Evolutionary conservation across 179 eudicot genomes (phyloP).

Genomic region (Silene noctiflora): DNA sequence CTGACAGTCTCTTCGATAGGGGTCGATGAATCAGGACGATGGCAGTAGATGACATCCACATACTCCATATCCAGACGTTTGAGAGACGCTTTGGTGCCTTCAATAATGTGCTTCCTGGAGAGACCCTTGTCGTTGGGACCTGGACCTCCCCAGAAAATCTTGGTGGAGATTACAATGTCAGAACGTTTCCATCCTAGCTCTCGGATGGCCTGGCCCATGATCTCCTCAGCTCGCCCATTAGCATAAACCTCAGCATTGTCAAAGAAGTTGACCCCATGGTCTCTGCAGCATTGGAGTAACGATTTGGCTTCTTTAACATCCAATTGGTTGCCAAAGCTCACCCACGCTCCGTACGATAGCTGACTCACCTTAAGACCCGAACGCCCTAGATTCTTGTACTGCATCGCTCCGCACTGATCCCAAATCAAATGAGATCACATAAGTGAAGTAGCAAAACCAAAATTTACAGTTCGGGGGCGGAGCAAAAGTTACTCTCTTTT

Average conservation of each 20-base stretch:
- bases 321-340: constrained; percentile 86
- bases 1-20: constrained; percentile 97
- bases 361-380: constrained; percentile 92
- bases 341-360: constrained; percentile 94
- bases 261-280: constrained; percentile 89
- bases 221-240: constrained; percentile 96
- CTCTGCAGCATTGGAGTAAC: constrained; percentile 72
- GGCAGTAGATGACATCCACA: constrained; percentile 79
- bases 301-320: constrained; percentile 84
- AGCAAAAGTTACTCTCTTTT: no score
- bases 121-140: constrained; percentile 94
- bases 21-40: constrained; percentile 66
- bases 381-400: constrained; percentile 82
- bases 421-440: not conserved
- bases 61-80: constrained; percentile 88
- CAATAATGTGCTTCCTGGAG: constrained; percentile 74
- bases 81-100: constrained; percentile 69
- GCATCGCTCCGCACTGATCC: constrained; percentile 38
- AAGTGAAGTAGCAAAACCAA: not conserved
- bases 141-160: constrained; percentile 95
- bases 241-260: constrained; percentile 98
- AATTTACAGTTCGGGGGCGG: no score
- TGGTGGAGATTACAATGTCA: constrained; percentile 78
- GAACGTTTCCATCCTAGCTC: constrained; percentile 94
- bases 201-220: constrained; percentile 92